Percentiles rank a stretch among this genome's conserved stretches.
phyloP scores from a whole-genome alignment of 257 asterid species.

The Rubia yunnanensis region DNA sequence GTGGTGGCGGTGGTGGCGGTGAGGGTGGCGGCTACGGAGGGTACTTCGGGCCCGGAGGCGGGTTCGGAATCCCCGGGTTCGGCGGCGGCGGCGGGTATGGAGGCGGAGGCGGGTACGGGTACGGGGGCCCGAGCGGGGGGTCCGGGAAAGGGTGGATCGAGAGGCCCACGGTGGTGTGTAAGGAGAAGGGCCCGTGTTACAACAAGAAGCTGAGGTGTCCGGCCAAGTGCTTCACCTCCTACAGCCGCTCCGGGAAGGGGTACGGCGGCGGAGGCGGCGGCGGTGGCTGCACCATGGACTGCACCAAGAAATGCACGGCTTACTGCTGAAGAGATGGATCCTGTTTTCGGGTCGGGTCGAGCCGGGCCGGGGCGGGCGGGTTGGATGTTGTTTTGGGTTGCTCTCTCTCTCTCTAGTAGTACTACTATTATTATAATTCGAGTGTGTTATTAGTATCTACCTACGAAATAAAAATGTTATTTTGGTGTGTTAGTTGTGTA shows the following conservation, averaged over 20 bases:
- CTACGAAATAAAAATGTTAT: too few relatives aligned
- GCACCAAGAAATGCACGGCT: conserved; percentile 70
- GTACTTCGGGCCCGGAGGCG: conserved; percentile 40
- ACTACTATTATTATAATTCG: too few relatives aligned
- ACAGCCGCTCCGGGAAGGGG: conserved; percentile 66
- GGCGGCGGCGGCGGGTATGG: conserved; percentile 38
- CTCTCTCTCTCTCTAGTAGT: too few relatives aligned
- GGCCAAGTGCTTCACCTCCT: conserved; percentile 71
- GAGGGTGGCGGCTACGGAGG: conserved; percentile 31
- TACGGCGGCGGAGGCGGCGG: conserved; percentile 87
- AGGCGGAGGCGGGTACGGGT: conserved; percentile 66
- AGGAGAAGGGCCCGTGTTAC: conserved; percentile 65
- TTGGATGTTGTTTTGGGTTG: not conserved
- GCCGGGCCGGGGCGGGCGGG: not conserved
- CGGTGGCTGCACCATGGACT: conserved; percentile 82
- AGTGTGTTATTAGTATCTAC: too few relatives aligned
- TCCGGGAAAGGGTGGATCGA: conserved; percentile 33
- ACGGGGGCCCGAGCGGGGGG: conserved; percentile 72
- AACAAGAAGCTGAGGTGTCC: conserved; percentile 70
- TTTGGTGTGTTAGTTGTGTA: too few relatives aligned
- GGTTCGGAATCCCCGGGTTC: conserved; percentile 65
- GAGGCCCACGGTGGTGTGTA: conserved; percentile 40
- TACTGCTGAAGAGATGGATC: conserved; percentile 30
- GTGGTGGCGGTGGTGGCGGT: not conserved
- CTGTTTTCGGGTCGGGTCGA: too few relatives aligned